Conservation (phyloP, 164 flowering plant species). For the Tetrastigma voinierianum region DNA sequence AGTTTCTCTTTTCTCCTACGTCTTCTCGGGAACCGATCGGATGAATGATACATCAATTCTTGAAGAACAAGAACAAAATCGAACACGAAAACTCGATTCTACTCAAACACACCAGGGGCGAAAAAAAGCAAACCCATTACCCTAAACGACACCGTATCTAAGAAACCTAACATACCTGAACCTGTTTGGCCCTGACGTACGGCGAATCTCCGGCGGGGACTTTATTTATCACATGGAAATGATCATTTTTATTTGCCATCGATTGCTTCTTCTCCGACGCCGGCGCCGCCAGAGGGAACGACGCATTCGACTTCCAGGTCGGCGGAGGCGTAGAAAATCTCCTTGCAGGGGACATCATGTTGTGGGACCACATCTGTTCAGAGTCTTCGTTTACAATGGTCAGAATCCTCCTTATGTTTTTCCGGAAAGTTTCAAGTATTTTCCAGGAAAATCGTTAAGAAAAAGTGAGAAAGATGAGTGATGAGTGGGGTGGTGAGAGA, state of each 20-base stretch:
- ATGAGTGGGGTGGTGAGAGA: no score
- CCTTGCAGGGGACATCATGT: slow-evolving; percentile 16
- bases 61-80: no score
- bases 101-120: not conserved
- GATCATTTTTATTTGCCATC: slow-evolving; percentile 26
- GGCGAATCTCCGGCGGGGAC: slow-evolving; percentile 83
- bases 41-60: no score
- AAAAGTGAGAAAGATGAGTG: no score
- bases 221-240: slow-evolving; percentile 60
- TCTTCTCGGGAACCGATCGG: no score
- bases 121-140: not conserved
- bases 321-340: slow-evolving; percentile 52
- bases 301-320: slow-evolving; percentile 21
- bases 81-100: no score
- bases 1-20: no score
- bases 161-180: slow-evolving; percentile 49
- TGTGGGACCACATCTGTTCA: slow-evolving; percentile 12
- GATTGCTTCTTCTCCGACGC: slow-evolving; percentile 30
- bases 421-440: no score
- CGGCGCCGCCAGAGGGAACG: slow-evolving; percentile 18
- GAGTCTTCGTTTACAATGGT: no score
- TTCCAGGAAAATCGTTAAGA: no score
- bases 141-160: not conserved
- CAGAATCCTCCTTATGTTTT: no score
- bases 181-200: slow-evolving; percentile 83